Conservation (phyloP, 768 basidiomycete species). For the Chalciporus pseudorubinellus region DNA sequence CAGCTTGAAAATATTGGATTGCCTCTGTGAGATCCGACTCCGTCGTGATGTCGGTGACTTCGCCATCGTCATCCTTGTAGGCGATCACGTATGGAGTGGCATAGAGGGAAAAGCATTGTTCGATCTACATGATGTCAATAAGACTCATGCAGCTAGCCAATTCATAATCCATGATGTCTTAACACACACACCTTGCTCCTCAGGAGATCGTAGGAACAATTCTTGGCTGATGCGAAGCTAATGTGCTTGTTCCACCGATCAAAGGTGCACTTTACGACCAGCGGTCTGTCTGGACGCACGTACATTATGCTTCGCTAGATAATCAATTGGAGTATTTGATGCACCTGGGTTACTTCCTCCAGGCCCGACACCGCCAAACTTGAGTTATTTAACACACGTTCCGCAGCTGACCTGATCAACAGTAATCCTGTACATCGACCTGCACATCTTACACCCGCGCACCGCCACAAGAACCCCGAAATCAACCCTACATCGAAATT, state of each 20-base stretch:
- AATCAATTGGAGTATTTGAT: slow-evolving; percentile 6
- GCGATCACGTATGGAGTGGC: slow-evolving; percentile 68
- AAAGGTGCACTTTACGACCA: slow-evolving; percentile 82
- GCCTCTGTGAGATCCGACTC: slow-evolving; percentile 83
- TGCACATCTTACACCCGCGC: too few relatives aligned
- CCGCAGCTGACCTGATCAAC: slow-evolving; percentile 21
- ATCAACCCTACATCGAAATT: slow-evolving; percentile 5
- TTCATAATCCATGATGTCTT: background rate
- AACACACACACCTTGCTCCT: slow-evolving; percentile 60
- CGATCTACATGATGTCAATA: slow-evolving; percentile 52
- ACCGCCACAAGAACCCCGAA: background rate
- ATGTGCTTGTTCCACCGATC: slow-evolving; percentile 74
- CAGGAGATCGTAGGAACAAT: slow-evolving; percentile 75
- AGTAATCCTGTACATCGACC: background rate
- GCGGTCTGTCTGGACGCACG: slow-evolving; percentile 65
- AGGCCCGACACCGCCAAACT: slow-evolving; percentile 1
- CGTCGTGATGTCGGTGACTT: slow-evolving; percentile 62
- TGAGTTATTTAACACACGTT: slow-evolving; percentile 15
- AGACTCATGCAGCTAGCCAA: background rate
- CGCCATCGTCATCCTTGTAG: slow-evolving; percentile 89
- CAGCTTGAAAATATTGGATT: slow-evolving; percentile 80
- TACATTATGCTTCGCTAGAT: slow-evolving; percentile 26
- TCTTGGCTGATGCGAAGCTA: slow-evolving; percentile 73
- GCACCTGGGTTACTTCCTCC: background rate
- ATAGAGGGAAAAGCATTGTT: slow-evolving; percentile 77